phyloP scores from a whole-genome alignment of 2,329 filamentous ascomycete genomes.

The Aspergillus ochraceus region DNA sequence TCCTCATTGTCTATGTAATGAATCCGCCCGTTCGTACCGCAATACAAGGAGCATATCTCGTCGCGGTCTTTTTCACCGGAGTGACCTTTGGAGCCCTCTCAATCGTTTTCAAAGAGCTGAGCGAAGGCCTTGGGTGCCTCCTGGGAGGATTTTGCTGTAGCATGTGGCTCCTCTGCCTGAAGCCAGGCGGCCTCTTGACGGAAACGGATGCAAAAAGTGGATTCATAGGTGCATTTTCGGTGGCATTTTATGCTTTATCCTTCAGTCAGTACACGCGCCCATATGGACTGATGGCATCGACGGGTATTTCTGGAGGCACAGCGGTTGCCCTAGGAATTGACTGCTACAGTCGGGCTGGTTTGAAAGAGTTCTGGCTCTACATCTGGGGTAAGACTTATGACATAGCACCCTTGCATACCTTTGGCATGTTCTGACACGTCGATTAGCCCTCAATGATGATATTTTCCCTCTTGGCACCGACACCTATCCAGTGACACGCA shows the following conservation, averaged over 20 bases:
- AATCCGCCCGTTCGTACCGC: conserved; percentile 70
- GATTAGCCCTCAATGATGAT: conserved; percentile 66
- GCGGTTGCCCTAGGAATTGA: conserved; percentile 81
- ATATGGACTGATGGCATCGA: conserved; percentile 73
- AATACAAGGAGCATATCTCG: conserved; percentile 83
- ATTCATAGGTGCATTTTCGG: conserved; percentile 72
- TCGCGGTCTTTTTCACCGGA: conserved; percentile 73
- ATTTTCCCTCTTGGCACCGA: conserved; percentile 74
- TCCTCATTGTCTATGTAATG: conserved; percentile 89
- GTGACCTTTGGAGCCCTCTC: conserved; percentile 71
- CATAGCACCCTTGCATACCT: not conserved
- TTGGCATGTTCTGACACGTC: conserved; percentile 2
- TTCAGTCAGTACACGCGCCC: conserved; percentile 76
- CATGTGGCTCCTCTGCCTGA: conserved; percentile 87
- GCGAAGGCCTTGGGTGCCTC: conserved; percentile 81
- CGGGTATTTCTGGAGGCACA: conserved; percentile 80
- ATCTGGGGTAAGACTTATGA: conserved; percentile 64
- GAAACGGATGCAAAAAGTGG: conserved; percentile 64
- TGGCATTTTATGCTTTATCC: conserved; percentile 70
- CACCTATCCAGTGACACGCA: conserved; percentile 82
- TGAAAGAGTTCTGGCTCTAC: conserved; percentile 96
- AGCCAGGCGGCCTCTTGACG: conserved; percentile 71
- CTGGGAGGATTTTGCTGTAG: conserved; percentile 80
- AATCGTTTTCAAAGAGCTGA: conserved; percentile 79
- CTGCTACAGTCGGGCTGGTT: conserved; percentile 82